Evolutionary conservation across 2,329 filamentous ascomycete species (phyloP).

Genomic region (Ascochyta clinopodiicola): DNA sequence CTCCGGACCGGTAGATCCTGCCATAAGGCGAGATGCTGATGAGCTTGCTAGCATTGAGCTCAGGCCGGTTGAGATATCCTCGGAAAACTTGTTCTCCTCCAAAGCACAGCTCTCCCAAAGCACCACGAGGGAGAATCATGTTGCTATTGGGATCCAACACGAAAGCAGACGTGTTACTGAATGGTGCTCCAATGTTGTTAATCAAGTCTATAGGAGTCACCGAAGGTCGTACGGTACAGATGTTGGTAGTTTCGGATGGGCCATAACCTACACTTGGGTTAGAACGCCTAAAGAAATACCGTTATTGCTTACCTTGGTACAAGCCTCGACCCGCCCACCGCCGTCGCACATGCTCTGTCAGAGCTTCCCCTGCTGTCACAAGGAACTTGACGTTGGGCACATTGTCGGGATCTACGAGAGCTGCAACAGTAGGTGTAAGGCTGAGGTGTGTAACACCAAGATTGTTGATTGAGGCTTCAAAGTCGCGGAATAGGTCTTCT

Average conservation of each 20-base stretch:
- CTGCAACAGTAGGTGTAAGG: conserved; percentile 83
- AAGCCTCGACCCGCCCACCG: conserved; percentile 72
- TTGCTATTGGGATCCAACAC: conserved; percentile 58
- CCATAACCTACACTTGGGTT: conserved; percentile 65
- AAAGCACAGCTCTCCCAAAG: conserved; percentile 83
- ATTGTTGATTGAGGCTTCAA: conserved; percentile 70
- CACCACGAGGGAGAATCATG: conserved; percentile 68
- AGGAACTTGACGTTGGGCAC: conserved; percentile 77
- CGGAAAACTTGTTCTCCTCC: conserved; percentile 79
- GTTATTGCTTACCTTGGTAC: conserved; percentile 65
- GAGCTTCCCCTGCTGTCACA: conserved; percentile 80
- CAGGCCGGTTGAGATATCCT: conserved; percentile 73
- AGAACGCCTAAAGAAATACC: neutral
- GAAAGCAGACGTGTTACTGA: conserved; percentile 78
- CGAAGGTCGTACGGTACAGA: conserved; percentile 74
- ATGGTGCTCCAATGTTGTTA: conserved; percentile 76
- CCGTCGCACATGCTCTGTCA: conserved; percentile 73
- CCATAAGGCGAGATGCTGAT: conserved; percentile 72
- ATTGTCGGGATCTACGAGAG: conserved; percentile 71
- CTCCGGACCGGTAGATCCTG: conserved; percentile 80
- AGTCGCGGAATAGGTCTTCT: conserved; percentile 74
- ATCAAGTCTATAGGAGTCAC: conserved; percentile 66
- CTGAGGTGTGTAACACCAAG: conserved; percentile 79
- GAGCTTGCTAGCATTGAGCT: conserved; percentile 70
- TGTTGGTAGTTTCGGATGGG: conserved; percentile 86